Conservation (phyloP, 352 stramenopile species). For the Phytophthora kernoviae region DNA sequence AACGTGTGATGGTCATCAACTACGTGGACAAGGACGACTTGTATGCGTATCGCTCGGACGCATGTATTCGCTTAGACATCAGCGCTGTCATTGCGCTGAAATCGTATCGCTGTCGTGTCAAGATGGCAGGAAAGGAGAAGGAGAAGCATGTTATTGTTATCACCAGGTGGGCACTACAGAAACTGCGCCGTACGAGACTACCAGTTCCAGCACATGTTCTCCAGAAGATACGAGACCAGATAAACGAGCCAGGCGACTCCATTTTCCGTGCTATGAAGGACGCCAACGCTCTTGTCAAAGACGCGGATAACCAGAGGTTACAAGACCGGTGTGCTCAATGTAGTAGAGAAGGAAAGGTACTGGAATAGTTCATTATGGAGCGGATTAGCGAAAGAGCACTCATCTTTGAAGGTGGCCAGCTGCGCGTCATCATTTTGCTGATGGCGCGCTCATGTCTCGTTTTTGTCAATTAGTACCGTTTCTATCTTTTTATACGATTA, state of each 20-base stretch:
- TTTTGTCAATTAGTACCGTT: too few relatives aligned
- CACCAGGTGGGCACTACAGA: conserved; percentile 32
- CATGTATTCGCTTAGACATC: conserved; percentile 39
- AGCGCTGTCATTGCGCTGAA: conserved; percentile 38
- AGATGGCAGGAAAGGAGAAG: conserved; percentile 24
- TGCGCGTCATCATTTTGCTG: not conserved
- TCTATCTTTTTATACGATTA: too few relatives aligned
- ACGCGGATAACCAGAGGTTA: too few relatives aligned
- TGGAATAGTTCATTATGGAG: too few relatives aligned
- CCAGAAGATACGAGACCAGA: conserved; percentile 35
- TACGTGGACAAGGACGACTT: conserved; percentile 43
- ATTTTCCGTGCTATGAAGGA: conserved; percentile 35
- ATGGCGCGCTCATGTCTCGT: not conserved
- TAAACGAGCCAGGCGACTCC: conserved; percentile 33
- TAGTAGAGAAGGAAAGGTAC: too few relatives aligned
- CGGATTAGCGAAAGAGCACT: too few relatives aligned
- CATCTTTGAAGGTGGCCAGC: not conserved
- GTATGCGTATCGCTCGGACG: conserved; percentile 33
- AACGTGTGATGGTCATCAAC: conserved; percentile 39
- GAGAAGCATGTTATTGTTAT: conserved; percentile 33
- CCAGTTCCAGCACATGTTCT: conserved; percentile 27
- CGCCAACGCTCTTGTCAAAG: too few relatives aligned
- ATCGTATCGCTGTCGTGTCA: conserved; percentile 25
- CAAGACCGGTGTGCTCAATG: too few relatives aligned
- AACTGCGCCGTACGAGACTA: conserved; percentile 27